Base-by-base conservation (phyloP, 345 rosid genomes). In the Schrenkiella parvula region DNA sequence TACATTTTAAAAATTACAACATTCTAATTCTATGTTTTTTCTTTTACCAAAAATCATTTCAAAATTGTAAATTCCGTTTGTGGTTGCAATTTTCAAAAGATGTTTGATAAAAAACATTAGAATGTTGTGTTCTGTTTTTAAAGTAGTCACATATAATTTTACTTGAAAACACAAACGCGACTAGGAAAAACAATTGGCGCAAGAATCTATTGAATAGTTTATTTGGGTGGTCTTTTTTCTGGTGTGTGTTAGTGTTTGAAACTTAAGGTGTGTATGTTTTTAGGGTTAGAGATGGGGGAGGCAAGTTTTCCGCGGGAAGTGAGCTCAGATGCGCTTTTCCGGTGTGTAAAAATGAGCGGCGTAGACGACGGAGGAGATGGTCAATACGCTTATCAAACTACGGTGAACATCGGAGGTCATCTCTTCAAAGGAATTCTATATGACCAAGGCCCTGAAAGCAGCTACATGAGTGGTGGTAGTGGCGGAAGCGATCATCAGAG, bases 401-500 rank as follows among this genome's bases (percentile, higher is more conserved):
- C 87, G 8, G 88, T 93, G 29, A 89, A 83, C 79, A 91, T 93
- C 4, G 87, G 89, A 23, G 98, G 98, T 13, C 98, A 89, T 69
- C 67, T 93, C 21, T 93, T 93, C 83, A 93, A 88, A 69, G 98
- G 97, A 61, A 82, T 93, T 75, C 84, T 93, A 47, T 91, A 93
- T 69, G 95, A 93, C 82, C 96, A 89, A 60, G 98, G 98, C 38
- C 87, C 87, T 50, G 92, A 91, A 57, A 77, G 70, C 48, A 63
- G 73, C 64, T 80, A 82, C 75, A 59, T 67, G 48, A 77, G 68
- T 26, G 83, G 83, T 8, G 87, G 70, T 19, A 72, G 81, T 68
- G 78, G 81, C 4, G 75, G 77, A 31, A 72, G 81, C 21, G 81
- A 78, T 57, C 81, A 73, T 73, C 81, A 87, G 67, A 84, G 86